Conservation (phyloP, 2,329 filamentous ascomycete genomes). For the Trichoderma sp. region DNA sequence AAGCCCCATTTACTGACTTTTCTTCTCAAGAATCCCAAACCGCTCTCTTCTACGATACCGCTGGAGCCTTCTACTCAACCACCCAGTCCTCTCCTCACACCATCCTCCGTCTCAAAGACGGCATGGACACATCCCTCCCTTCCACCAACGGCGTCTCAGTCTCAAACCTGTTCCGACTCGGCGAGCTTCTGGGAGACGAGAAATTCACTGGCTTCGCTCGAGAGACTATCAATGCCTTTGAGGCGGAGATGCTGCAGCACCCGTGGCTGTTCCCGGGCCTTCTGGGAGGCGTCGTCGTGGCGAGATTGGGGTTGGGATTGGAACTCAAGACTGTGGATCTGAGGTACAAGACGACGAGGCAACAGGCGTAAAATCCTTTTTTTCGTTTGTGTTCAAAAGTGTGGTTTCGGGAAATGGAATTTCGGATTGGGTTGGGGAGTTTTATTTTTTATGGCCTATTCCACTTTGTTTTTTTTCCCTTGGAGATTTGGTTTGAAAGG, state of each 20-base stretch:
- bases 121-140: slow-evolving; percentile 89
- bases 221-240: slow-evolving; percentile 80
- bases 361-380: slow-evolving; percentile 23
- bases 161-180: slow-evolving; percentile 81
- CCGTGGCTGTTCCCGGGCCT: slow-evolving; percentile 88
- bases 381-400: neutral
- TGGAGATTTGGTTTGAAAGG: neutral
- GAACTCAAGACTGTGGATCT: slow-evolving; percentile 39
- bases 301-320: slow-evolving; percentile 71
- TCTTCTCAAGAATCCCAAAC: slow-evolving; percentile 66
- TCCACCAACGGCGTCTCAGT: slow-evolving; percentile 88
- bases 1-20: slow-evolving; percentile 23
- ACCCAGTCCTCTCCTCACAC: slow-evolving; percentile 62
- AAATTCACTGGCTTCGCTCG: slow-evolving; percentile 65
- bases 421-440: neutral
- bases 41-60: slow-evolving; percentile 72
- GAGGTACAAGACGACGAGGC: slow-evolving; percentile 30
- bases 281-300: slow-evolving; percentile 72
- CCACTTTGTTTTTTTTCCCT: neutral
- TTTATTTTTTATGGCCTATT: neutral
- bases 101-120: slow-evolving; percentile 88
- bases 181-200: slow-evolving; percentile 66
- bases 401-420: neutral
- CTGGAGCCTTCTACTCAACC: slow-evolving; percentile 74
- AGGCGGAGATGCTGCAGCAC: slow-evolving; percentile 88